Conservation (phyloP, 2,329 filamentous ascomycete genomes). For the Hansfordia pulvinata region DNA sequence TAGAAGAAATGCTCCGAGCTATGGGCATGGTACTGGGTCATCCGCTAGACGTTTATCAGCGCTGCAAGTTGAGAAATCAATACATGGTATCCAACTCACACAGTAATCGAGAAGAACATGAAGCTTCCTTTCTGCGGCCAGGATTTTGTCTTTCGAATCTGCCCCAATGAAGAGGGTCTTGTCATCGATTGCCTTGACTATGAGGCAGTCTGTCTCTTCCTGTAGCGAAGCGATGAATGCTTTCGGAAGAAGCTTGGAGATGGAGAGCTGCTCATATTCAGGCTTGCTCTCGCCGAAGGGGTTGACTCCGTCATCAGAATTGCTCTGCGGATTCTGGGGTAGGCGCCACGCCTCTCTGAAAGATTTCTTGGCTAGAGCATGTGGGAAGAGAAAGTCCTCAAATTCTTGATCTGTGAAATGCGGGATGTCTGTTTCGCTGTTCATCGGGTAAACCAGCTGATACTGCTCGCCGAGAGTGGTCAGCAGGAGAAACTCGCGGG, state of each 20-base stretch:
- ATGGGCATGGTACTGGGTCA: background rate
- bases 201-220: constrained; percentile 1
- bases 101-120: constrained; percentile 3
- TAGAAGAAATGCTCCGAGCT: constrained; percentile 1
- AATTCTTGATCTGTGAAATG: too few species aligned
- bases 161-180: constrained; percentile 3
- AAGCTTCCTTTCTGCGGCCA: constrained; percentile 1
- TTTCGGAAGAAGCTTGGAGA: constrained; percentile 2
- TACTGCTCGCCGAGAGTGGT: too few species aligned
- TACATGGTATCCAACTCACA: background rate
- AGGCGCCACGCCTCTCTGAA: too few species aligned
- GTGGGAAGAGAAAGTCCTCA: too few species aligned
- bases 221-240: constrained; percentile 1
- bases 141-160: background rate
- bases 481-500: too few species aligned
- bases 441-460: too few species aligned
- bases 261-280: too few species aligned
- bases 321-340: constrained; percentile 2
- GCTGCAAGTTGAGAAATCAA: background rate
- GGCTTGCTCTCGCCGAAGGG: background rate
- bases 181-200: constrained; percentile 2
- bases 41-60: background rate
- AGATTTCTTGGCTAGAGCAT: too few species aligned
- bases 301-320: constrained; percentile 1
- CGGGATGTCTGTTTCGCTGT: too few species aligned